Evolutionary conservation across 768 basidiomycete genomes (phyloP).

Genomic region (Fibroporia radiculosa): DNA sequence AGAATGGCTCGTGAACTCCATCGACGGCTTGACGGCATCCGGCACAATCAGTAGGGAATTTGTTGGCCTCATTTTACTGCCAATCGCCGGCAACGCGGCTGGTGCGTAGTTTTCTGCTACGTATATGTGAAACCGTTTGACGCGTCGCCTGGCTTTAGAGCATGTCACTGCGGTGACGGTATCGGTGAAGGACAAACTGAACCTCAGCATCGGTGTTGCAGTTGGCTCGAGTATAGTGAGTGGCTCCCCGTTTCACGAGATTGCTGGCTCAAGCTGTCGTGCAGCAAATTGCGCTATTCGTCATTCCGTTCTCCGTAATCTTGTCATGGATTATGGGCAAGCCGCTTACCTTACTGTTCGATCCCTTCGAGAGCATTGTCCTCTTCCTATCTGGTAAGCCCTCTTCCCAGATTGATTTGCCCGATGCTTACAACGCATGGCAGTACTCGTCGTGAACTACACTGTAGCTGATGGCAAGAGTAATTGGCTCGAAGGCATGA

Average conservation of each 20-base stretch:
- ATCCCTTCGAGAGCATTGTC: slow-evolving; percentile 80
- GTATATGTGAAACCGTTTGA: not conserved
- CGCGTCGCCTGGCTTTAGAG: slow-evolving; percentile 33
- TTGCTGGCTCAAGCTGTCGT: not conserved
- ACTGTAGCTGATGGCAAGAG: slow-evolving; percentile 80
- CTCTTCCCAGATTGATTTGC: not conserved
- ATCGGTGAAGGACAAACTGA: slow-evolving; percentile 84
- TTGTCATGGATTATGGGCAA: slow-evolving; percentile 81
- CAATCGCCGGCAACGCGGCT: slow-evolving; percentile 88
- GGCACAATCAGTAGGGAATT: slow-evolving; percentile 69
- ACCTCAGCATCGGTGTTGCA: slow-evolving; percentile 83
- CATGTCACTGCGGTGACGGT: slow-evolving; percentile 90
- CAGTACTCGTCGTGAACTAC: slow-evolving; percentile 50
- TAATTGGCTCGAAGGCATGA: slow-evolving; percentile 85
- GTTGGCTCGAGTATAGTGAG: slow-evolving; percentile 77
- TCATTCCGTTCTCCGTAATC: slow-evolving; percentile 77
- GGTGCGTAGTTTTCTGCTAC: slow-evolving; percentile 26
- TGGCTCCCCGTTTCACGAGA: slow-evolving; percentile 8
- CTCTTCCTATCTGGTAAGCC: slow-evolving; percentile 37
- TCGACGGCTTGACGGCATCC: slow-evolving; percentile 55
- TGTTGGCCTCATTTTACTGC: slow-evolving; percentile 81
- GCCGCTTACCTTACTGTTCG: slow-evolving; percentile 75
- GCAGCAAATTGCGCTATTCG: slow-evolving; percentile 78
- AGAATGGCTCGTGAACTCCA: slow-evolving; percentile 70
- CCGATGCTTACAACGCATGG: not conserved